Percentiles rank a stretch among this genome's conserved stretches.
These are phyloP conservation scores for Patellifolia procumbens DNA, from an alignment of 179 eudicot genomes.

Conservation along the genomic window DNA sequence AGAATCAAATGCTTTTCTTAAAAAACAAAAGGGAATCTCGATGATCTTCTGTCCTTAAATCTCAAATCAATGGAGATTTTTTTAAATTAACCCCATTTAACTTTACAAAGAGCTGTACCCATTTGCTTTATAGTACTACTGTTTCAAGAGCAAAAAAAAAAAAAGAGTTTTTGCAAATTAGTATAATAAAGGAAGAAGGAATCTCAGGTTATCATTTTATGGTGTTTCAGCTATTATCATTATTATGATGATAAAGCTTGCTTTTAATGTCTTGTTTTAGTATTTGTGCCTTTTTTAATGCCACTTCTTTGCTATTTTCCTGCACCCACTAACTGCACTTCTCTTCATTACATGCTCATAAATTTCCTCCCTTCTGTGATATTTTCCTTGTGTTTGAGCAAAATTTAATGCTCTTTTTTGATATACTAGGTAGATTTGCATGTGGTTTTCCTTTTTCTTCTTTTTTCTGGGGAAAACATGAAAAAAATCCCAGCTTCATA, in stretches of 20 bases:
- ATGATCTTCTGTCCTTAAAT: constrained; percentile 28
- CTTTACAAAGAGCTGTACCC: neutral
- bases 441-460: constrained; percentile 1
- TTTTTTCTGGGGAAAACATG: constrained; percentile 16
- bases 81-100: neutral
- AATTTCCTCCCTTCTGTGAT: neutral
- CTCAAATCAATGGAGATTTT: constrained; percentile 9
- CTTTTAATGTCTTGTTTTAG: constrained; percentile 7
- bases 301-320: constrained; percentile 26
- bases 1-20: constrained; percentile 18
- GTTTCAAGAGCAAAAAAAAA: neutral
- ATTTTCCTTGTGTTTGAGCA: constrained; percentile 2
- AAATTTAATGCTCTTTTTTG: constrained; percentile 22
- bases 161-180: neutral
- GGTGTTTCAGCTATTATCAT: neutral
- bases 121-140: neutral
- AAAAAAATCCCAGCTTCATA: constrained; percentile 16
- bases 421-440: constrained; percentile 23
- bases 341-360: constrained; percentile 10
- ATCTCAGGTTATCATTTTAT: constrained; percentile 7
- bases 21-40: constrained; percentile 28
- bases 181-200: neutral
- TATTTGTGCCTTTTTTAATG: constrained; percentile 24
- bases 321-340: constrained; percentile 16
- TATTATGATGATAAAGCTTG: constrained; percentile 12